Evolutionary conservation across 139 green algal genomes (phyloP), one percentile per base, ranked within the genome.

Genomic region (Dunaliella sp.): DNA sequence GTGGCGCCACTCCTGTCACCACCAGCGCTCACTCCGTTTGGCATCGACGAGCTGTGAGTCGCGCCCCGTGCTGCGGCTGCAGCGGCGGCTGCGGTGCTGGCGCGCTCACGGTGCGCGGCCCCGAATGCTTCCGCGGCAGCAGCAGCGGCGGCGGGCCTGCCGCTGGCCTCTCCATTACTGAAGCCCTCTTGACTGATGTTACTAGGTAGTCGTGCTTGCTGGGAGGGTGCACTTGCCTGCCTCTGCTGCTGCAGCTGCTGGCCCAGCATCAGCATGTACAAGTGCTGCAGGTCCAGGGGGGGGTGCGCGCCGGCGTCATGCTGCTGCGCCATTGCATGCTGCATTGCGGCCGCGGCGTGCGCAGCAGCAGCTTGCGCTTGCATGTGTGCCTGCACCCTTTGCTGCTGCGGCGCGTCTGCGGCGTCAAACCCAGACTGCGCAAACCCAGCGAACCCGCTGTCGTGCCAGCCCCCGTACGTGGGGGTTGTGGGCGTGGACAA

Each of bases 341-440:
- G 75, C 32, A 33, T 38, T 31, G 75, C 16, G 84, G 38, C 57
- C 59, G 59, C 58, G 65, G 3, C 28, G 16, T 1, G 38, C 38
- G 36, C 36, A 34, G 30, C 30, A 28, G 3, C 84, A 38, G 32
- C 84, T 76, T 48, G 84, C 32, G 38, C 76, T 26, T 57, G 81
- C 34, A 57, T 78, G 26, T 83, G 81, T 73, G 48, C 38, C 33
- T 87, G 58, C 79, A 81, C 73, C 83, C 82, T 83, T 48, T 80
- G 84, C 33, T 58, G 38, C 59, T 75, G 85, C 1, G 81, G 38
- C 31, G 72, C 38, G 7, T 26, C 82, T 1, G 48, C 35, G 26
- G 25, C 81, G 3, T 34, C 36, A 48, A 85, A 31, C 26, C 37
- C 81, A 36, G 72, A 72, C 34, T 35, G 35, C 32, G 37, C 26